Evolutionary conservation across 2,329 filamentous ascomycete species (phyloP).

Genomic region (Ophiostoma pallidulum): DNA sequence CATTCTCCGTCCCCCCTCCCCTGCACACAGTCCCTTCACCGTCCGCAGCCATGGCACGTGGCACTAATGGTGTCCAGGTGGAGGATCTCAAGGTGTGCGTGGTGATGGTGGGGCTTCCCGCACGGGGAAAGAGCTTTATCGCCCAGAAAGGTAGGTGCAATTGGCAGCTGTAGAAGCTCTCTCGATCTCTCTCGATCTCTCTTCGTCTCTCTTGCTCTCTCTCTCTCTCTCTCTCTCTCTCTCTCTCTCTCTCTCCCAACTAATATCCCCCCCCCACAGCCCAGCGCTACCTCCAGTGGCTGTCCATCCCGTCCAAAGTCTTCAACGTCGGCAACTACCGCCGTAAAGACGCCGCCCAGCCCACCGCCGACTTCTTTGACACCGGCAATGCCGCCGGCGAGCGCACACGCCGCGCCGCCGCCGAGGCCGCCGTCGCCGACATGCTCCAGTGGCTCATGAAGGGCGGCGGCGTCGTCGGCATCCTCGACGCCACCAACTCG

Average conservation of each 20-base stretch:
- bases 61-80: constrained; percentile 67
- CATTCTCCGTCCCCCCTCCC: background rate
- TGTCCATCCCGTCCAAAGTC: constrained; percentile 84
- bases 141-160: constrained; percentile 74
- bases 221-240: constrained; percentile 1
- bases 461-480: constrained; percentile 79
- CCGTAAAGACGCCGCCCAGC: constrained; percentile 79
- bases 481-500: constrained; percentile 94
- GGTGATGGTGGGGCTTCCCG: constrained; percentile 95
- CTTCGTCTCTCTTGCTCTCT: background rate
- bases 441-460: constrained; percentile 88
- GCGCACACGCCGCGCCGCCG: constrained; percentile 74
- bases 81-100: constrained; percentile 97
- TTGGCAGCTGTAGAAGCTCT: background rate
- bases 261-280: constrained; percentile 38
- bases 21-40: background rate
- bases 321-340: constrained; percentile 98
- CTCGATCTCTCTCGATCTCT: background rate
- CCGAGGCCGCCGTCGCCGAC: constrained; percentile 82
- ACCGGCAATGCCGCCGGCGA: constrained; percentile 84
- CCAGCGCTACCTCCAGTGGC: constrained; percentile 90
- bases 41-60: constrained; percentile 33
- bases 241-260: background rate
- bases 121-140: constrained; percentile 93
- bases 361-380: constrained; percentile 92